phyloP scores from a whole-genome alignment of 139 green algal species.

The Picochlorum sp. region DNA sequence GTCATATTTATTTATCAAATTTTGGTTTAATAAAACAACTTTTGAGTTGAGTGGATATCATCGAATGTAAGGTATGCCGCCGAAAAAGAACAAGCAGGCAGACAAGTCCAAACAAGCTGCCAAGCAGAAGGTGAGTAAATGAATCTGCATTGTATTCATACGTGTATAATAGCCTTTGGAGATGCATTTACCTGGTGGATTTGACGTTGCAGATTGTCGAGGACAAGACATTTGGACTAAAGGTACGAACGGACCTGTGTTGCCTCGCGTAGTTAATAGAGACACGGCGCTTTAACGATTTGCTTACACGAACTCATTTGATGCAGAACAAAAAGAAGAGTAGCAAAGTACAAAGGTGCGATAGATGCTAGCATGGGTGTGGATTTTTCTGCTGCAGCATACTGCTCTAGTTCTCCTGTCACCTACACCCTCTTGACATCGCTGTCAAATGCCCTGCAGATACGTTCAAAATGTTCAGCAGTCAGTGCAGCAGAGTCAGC shows the following conservation, averaged over 20 bases:
- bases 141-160: background rate
- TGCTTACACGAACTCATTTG: background rate
- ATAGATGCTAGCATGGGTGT: background rate
- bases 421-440: background rate
- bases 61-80: slow-evolving; percentile 7
- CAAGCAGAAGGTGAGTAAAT: slow-evolving; percentile 15
- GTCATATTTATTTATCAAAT: background rate
- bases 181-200: background rate
- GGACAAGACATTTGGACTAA: slow-evolving; percentile 96
- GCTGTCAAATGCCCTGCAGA: background rate
- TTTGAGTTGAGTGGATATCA: too few species aligned
- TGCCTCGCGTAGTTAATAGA: too few species aligned
- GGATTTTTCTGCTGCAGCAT: too few species aligned
- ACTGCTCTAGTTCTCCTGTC: too few species aligned
- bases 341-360: slow-evolving; percentile 61
- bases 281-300: background rate
- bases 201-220: slow-evolving; percentile 48
- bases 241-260: slow-evolving; percentile 24
- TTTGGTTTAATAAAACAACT: too few species aligned
- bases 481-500: slow-evolving; percentile 1
- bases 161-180: background rate
- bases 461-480: slow-evolving; percentile 42
- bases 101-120: slow-evolving; percentile 10
- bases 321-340: slow-evolving; percentile 88
- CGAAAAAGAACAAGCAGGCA: slow-evolving; percentile 5